Conservation (phyloP, 441 rosid genomes). For the Cnidoscolus chayamansa region DNA sequence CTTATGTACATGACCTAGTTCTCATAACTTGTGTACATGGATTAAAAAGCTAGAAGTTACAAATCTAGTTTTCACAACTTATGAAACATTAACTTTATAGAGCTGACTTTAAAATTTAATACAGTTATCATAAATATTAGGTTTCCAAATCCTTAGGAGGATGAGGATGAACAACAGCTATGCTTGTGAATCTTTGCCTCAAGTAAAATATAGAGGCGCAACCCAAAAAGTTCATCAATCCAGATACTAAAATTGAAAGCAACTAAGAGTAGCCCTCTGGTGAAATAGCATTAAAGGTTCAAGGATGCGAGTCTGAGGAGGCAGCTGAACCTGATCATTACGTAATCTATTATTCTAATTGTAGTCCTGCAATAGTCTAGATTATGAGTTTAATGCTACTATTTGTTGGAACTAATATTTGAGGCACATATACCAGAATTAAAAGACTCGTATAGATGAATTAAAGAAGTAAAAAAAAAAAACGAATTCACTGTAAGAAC, state of each 20-base stretch:
- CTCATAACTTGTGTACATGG: too few species aligned
- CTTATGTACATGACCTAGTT: too few species aligned
- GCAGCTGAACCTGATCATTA: not conserved
- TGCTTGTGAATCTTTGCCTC: not conserved
- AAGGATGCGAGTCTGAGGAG: not conserved
- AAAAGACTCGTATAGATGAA: not conserved
- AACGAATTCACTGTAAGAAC: not conserved
- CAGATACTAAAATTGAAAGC: not conserved
- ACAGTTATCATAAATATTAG: not conserved
- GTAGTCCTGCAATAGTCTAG: not conserved
- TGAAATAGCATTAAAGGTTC: not conserved
- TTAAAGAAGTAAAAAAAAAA: not conserved
- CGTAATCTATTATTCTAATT: not conserved
- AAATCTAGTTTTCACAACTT: too few species aligned
- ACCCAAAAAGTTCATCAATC: not conserved
- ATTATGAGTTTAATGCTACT: not conserved
- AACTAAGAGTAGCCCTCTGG: not conserved
- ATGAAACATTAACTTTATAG: too few species aligned
- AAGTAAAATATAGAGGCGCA: not conserved
- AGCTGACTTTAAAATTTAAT: not conserved
- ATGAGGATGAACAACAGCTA: not conserved
- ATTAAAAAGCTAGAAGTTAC: too few species aligned
- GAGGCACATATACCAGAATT: not conserved
- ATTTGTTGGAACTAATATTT: conserved; percentile 1
- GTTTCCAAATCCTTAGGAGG: not conserved